Percentiles rank a stretch among this genome's conserved stretches.
Conservation (phyloP, 805 yeast species). For the Saccharomyces mikatae region DNA sequence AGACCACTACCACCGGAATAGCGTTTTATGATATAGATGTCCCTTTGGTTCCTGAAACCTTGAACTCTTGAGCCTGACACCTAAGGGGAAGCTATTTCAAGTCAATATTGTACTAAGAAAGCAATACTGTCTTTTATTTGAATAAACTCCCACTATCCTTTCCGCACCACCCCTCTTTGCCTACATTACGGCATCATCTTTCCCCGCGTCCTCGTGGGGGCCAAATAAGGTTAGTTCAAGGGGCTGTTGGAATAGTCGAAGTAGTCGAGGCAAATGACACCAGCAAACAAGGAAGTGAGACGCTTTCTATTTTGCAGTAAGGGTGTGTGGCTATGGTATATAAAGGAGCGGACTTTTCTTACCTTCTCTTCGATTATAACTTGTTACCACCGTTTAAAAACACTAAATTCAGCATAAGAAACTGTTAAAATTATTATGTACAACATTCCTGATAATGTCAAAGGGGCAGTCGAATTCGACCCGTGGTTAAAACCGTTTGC, state of each 20-base stretch:
- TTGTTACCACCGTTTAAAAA: background rate
- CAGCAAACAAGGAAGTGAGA: background rate
- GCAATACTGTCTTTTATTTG: background rate
- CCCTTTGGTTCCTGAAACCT: background rate
- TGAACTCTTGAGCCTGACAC: background rate
- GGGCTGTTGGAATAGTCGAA: background rate
- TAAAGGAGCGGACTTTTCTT: background rate
- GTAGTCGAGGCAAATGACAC: background rate
- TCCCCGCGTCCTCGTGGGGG: background rate
- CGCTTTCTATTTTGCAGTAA: background rate
- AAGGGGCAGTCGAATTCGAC: conserved; percentile 64
- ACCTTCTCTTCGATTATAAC: background rate
- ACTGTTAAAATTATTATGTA: conserved; percentile 5
- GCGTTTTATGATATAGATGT: background rate
- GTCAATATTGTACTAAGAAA: background rate
- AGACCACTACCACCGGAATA: background rate
- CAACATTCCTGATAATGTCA: conserved; percentile 33
- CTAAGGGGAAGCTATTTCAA: background rate
- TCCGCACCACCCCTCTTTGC: background rate
- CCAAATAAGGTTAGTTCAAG: background rate
- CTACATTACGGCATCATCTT: background rate
- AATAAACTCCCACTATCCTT: background rate
- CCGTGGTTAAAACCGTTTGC: conserved; percentile 82
- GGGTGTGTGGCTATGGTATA: background rate
- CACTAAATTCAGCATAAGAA: background rate